Evolutionary conservation across 2,329 filamentous ascomycete species (phyloP).

Genomic region (Aspergillus pseudoviridinutans): DNA sequence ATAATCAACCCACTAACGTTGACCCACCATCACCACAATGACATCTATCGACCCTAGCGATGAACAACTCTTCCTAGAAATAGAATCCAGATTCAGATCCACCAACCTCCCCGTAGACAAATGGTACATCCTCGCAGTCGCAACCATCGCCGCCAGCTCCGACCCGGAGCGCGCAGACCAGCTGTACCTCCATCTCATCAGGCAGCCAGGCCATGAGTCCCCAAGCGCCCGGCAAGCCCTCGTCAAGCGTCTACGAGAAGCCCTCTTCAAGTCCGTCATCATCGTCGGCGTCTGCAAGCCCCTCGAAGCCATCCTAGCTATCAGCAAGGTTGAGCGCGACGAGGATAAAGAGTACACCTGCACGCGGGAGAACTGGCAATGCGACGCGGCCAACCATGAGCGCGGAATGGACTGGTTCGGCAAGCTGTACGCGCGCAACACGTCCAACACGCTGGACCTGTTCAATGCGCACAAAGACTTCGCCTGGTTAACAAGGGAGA

Average conservation of each 20-base stretch:
- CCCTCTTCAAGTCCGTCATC: slow-evolving; percentile 55
- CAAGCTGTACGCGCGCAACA: slow-evolving; percentile 54
- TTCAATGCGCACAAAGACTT: slow-evolving; percentile 48
- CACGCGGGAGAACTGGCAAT: slow-evolving; percentile 57
- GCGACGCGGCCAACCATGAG: slow-evolving; percentile 52
- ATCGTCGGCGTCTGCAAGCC: slow-evolving; percentile 62
- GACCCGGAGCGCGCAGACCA: slow-evolving; percentile 50
- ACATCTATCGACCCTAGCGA: slow-evolving; percentile 24
- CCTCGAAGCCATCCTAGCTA: slow-evolving; percentile 57
- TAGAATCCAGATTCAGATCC: slow-evolving; percentile 26
- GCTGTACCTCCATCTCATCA: slow-evolving; percentile 55
- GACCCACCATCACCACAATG: slow-evolving; percentile 7
- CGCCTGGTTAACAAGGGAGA: slow-evolving; percentile 68
- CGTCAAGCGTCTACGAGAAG: slow-evolving; percentile 48
- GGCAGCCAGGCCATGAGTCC: slow-evolving; percentile 43
- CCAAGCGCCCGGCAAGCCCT: slow-evolving; percentile 29
- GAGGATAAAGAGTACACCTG: slow-evolving; percentile 57
- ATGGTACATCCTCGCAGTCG: slow-evolving; percentile 35
- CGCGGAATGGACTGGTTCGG: slow-evolving; percentile 55
- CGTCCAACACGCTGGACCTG: slow-evolving; percentile 26
- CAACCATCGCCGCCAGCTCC: slow-evolving; percentile 48
- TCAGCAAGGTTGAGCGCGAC: slow-evolving; percentile 47
- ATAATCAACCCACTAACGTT: background rate
- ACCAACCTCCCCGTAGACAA: slow-evolving; percentile 23
- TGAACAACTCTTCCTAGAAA: slow-evolving; percentile 24